Conservation (phyloP, 176 grass and related monocot species). For the Rhynchospora tenuis region DNA sequence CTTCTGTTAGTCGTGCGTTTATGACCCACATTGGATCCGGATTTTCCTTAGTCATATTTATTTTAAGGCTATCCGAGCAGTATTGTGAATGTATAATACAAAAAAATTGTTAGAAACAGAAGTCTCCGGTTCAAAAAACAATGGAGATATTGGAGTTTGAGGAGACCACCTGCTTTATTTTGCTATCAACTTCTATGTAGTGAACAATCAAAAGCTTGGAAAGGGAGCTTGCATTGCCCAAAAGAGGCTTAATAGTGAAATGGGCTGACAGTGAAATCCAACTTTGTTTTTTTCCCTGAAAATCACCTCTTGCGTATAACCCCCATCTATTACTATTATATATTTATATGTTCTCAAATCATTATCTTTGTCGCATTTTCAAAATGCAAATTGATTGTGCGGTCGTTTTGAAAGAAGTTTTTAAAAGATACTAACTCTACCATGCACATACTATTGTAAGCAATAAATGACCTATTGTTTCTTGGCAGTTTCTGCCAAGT, state of each 20-base stretch:
- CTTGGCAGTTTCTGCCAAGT: no score
- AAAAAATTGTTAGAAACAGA: neutral
- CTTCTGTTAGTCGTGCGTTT: neutral
- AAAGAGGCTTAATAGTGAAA: neutral
- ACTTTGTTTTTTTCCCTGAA: slow-evolving; percentile 3
- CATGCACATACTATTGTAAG: neutral
- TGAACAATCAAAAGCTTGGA: slow-evolving; percentile 5
- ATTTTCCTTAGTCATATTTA: no score
- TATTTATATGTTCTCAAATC: neutral
- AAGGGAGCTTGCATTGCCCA: slow-evolving; percentile 7
- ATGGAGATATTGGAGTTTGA: neutral
- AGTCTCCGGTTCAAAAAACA: neutral
- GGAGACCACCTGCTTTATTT: neutral
- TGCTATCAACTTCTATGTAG: neutral
- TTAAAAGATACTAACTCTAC: neutral
- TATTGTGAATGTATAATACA: neutral
- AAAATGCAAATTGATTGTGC: neutral
- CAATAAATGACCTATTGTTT: neutral
- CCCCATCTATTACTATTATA: neutral
- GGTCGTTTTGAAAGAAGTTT: neutral
- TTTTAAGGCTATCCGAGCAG: no score
- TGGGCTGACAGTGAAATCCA: slow-evolving; percentile 4
- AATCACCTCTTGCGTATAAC: neutral
- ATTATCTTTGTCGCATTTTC: neutral
- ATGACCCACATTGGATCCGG: neutral